phyloP scores from a whole-genome alignment of 768 basidiomycete species.

The Panellus pusillus region DNA sequence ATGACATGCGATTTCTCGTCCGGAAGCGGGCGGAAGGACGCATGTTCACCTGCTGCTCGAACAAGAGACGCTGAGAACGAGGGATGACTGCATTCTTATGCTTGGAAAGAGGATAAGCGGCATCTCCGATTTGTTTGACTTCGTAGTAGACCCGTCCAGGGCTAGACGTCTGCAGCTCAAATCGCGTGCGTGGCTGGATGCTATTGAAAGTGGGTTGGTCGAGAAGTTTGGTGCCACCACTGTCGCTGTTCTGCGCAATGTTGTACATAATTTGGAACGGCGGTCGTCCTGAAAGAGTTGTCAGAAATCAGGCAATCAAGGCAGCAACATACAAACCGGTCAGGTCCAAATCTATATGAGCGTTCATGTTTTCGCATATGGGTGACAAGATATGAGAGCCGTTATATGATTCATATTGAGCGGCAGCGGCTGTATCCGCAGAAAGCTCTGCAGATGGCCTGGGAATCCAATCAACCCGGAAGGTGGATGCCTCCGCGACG shows the following conservation, averaged over 20 bases:
- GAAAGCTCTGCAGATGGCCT: conserved; percentile 74
- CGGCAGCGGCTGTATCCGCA: conserved; percentile 43
- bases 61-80: conserved; percentile 64
- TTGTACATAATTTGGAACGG: conserved; percentile 95
- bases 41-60: conserved; percentile 83
- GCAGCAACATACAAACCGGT: conserved; percentile 49
- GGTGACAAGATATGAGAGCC: conserved; percentile 73
- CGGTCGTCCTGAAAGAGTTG: conserved; percentile 59
- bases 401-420: conserved; percentile 61
- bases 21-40: conserved; percentile 83
- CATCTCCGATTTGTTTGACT: conserved; percentile 85
- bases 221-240: conserved; percentile 67
- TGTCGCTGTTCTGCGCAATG: conserved; percentile 67
- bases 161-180: conserved; percentile 76
- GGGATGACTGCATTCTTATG: conserved; percentile 64
- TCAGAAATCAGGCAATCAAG: background rate
- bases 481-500: conserved; percentile 56
- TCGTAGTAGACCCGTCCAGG: conserved; percentile 87
- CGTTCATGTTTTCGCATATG: conserved; percentile 80
- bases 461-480: conserved; percentile 76
- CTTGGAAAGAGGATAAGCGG: conserved; percentile 76
- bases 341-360: conserved; percentile 83
- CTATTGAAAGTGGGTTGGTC: conserved; percentile 84
- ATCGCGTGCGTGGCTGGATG: conserved; percentile 75
- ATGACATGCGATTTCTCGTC: conserved; percentile 62